Conservation (phyloP, 2,329 filamentous ascomycete species). For the Colletotrichum karsti region DNA sequence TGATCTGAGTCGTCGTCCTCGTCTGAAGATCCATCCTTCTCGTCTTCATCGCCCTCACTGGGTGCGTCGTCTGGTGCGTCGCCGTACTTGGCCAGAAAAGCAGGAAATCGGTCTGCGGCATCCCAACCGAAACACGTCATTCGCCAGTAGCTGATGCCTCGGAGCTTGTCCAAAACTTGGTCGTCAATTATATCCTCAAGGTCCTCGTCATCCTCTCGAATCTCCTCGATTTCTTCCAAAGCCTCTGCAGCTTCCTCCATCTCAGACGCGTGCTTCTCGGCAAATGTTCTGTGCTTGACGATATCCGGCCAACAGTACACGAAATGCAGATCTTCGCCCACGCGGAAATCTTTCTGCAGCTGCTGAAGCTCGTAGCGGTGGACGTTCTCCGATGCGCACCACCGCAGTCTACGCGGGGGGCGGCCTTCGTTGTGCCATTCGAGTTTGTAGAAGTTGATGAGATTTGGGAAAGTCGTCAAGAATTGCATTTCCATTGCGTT, state of each 20-base stretch:
- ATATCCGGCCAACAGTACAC: slow-evolving; percentile 45
- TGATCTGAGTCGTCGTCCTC: slow-evolving; percentile 21
- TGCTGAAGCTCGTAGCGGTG: slow-evolving; percentile 38
- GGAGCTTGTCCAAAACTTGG: background rate
- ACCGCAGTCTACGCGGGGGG: slow-evolving; percentile 32
- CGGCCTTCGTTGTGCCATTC: slow-evolving; percentile 16
- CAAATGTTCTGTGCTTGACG: slow-evolving; percentile 38
- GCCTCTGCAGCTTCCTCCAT: background rate
- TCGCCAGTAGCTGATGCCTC: slow-evolving; percentile 1
- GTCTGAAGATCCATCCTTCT: slow-evolving; percentile 11
- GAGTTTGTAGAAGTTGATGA: slow-evolving; percentile 39
- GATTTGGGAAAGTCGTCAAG: slow-evolving; percentile 31
- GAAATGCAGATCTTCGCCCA: slow-evolving; percentile 35
- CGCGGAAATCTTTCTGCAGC: slow-evolving; percentile 33
- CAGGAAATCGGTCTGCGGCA: slow-evolving; percentile 12
- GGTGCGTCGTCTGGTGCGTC: background rate
- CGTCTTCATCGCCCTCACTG: background rate
- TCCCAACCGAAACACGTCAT: slow-evolving; percentile 19
- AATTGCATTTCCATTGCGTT: background rate
- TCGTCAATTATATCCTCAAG: background rate
- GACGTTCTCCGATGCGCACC: slow-evolving; percentile 41
- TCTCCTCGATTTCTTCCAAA: background rate
- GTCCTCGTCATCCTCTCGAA: background rate
- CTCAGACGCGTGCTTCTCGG: slow-evolving; percentile 29
- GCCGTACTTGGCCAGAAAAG: slow-evolving; percentile 12